Percentiles rank a stretch among this genome's conserved stretches.
Conservation (phyloP, 441 rosid genomes). For the Sinapis alba region DNA sequence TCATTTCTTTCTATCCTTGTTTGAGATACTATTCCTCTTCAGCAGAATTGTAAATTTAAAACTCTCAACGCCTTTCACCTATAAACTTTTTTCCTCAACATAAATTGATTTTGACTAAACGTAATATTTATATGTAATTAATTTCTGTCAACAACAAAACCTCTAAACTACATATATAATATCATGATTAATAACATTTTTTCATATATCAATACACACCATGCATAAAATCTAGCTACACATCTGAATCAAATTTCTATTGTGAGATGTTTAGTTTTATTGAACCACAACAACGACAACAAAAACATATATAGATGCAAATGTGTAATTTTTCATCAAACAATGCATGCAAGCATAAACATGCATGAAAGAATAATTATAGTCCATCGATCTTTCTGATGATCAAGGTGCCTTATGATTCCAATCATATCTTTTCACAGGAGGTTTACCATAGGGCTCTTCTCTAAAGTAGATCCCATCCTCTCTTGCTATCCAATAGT, state of each 20-base stretch:
- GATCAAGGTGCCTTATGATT: conserved; percentile 5
- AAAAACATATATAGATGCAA: background rate
- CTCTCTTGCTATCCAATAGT: conserved; percentile 26
- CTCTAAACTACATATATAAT: background rate
- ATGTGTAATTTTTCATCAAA: background rate
- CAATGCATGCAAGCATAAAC: background rate
- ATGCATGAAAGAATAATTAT: background rate
- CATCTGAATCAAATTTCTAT: background rate
- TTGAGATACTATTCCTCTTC: background rate
- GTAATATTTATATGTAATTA: background rate
- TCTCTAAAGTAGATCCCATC: conserved; percentile 20
- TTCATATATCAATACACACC: background rate
- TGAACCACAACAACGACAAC: background rate
- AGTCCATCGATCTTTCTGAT: background rate
- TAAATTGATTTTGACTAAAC: background rate
- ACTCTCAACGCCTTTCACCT: background rate
- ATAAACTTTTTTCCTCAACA: background rate
- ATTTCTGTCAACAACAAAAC: background rate
- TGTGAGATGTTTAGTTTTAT: background rate
- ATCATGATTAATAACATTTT: background rate
- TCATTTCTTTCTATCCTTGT: background rate
- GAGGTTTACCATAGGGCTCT: background rate
- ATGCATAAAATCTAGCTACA: background rate
- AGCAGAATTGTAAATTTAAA: background rate
- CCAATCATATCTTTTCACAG: conserved; percentile 7